These are phyloP conservation scores for Zymoseptoria ardabiliae DNA, from an alignment of 2,329 filamentous ascomycete species.

Conservation along the genomic window DNA sequence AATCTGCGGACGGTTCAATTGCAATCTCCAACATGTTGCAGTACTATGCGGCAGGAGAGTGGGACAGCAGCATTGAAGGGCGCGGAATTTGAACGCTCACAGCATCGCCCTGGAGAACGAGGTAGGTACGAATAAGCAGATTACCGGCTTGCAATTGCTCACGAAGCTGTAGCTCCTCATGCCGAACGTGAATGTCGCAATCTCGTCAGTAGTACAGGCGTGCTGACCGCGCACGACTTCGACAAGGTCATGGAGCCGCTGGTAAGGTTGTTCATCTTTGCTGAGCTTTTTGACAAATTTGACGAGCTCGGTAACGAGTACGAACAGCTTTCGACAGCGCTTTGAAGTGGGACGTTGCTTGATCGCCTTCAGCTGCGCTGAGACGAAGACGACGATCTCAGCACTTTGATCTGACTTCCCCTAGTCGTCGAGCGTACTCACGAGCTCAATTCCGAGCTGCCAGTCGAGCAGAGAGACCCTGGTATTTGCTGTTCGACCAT, in stretches of 20 bases:
- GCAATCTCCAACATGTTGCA: too few relatives aligned
- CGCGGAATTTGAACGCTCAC: too few relatives aligned
- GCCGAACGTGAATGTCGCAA: too few relatives aligned
- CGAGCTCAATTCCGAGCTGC: slow-evolving; percentile 14
- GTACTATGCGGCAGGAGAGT: too few relatives aligned
- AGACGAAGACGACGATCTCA: neutral
- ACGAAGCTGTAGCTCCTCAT: slow-evolving; percentile 22
- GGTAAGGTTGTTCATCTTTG: slow-evolving; percentile 45
- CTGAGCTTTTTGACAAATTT: slow-evolving; percentile 27
- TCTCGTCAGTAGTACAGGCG: too few relatives aligned
- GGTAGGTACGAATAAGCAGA: too few relatives aligned
- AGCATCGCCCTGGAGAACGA: too few relatives aligned
- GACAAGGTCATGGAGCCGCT: slow-evolving; percentile 41
- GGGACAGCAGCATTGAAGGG: too few relatives aligned
- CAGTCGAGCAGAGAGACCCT: slow-evolving; percentile 34
- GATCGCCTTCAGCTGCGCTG: slow-evolving; percentile 1
- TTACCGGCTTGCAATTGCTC: too few relatives aligned
- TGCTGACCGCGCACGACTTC: too few relatives aligned
- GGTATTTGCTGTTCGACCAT: slow-evolving; percentile 41
- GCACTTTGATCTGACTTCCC: neutral
- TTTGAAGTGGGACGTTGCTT: neutral
- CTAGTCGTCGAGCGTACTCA: neutral
- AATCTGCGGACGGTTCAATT: too few relatives aligned
- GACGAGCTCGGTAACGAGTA: slow-evolving; percentile 19
- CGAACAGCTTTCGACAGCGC: slow-evolving; percentile 6